Base-by-base conservation (phyloP, 1,139 yeast genomes). In the Diutina rugosa region DNA sequence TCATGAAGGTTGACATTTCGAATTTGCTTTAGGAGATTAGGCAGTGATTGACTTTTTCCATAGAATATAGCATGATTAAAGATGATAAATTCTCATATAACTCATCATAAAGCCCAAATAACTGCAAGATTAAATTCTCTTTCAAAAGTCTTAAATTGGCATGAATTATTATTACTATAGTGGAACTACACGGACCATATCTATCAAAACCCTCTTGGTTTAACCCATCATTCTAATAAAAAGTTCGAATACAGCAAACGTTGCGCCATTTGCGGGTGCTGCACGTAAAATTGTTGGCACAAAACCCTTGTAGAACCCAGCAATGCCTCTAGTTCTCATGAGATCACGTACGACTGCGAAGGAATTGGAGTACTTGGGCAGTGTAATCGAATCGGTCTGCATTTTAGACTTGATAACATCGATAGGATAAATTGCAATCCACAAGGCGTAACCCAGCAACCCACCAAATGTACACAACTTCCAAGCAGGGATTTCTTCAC, bases 181-280 rank as follows among this genome's bases (percentile, higher is more conserved):
- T 21, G 26, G 26, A 21, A 21, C 26, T 21, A 21, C 41, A 35
- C 6, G 41, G 41, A 44, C 46, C 41, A 35, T 35, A 35, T 44
- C 46, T 44, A 44, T 44, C n/a, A 44, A 16, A 16, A n/a, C 4
- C 26, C 21, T 16, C 46, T 44, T 16, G 6, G 26, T 44, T 47
- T 29, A 47, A 32, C 72, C 76, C 56, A 80, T 64, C 47, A 80
- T 68, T 70, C 95, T 81, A 87, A 90, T 87, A 6, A 96, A 86
- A 56, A 87, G 69, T 71, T 91, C 98, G 67, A 91, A 91, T 10
- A 95, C 90, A 56, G 90, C 88, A 72, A 91, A 91, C 0, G 98
- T 91, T 38, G 96, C 96, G 56, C 97, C 98, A 66, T 91, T 91
- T 18, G 95, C 98, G 3, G 98, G 98, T 2, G 96, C 96, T 56